Percentiles rank a stretch among this genome's conserved stretches.
These are phyloP conservation scores for Fusarium robinianum DNA, from an alignment of 2,329 filamentous ascomycete genomes.

Conservation along the genomic window DNA sequence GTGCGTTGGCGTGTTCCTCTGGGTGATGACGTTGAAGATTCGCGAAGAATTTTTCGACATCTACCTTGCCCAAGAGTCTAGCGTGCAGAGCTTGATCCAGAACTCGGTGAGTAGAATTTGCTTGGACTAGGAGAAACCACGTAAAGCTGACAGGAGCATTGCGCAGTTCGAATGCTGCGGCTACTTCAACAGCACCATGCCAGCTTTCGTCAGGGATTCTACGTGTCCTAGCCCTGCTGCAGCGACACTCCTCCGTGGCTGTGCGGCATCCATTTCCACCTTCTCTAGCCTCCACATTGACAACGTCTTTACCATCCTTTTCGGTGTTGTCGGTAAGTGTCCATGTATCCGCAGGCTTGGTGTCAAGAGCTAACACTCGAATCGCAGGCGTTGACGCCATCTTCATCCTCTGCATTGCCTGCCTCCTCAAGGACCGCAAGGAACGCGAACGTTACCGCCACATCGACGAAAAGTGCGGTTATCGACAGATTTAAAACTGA, in stretches of 20 bases:
- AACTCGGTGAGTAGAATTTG: conserved; percentile 57
- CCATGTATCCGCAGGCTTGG: not conserved
- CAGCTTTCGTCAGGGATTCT: conserved; percentile 70
- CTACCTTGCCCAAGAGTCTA: conserved; percentile 61
- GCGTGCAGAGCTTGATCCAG: conserved; percentile 71
- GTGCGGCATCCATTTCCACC: conserved; percentile 66
- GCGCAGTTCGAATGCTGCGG: conserved; percentile 78
- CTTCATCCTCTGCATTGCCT: conserved; percentile 71
- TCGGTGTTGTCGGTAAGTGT: conserved; percentile 73
- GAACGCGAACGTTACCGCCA: conserved; percentile 78
- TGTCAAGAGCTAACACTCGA: conserved; percentile 5
- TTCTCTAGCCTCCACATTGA: conserved; percentile 75
- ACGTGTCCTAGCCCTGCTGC: conserved; percentile 72
- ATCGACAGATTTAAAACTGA: conserved; percentile 49
- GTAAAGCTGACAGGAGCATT: not conserved
- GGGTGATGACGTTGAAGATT: conserved; percentile 74
- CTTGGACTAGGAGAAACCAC: not conserved
- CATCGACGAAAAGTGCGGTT: conserved; percentile 78
- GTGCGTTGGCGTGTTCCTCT: conserved; percentile 67
- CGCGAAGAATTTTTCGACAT: conserved; percentile 63
- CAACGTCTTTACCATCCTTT: conserved; percentile 76
- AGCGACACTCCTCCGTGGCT: conserved; percentile 71
- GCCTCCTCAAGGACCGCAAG: conserved; percentile 79
- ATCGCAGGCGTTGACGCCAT: conserved; percentile 63
- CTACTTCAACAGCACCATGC: conserved; percentile 72